Percentiles rank a stretch among this genome's conserved stretches.
These are phyloP conservation scores for Trichosporon inkin DNA, from an alignment of 1,284 basidiomycete species.

Conservation along the genomic window DNA sequence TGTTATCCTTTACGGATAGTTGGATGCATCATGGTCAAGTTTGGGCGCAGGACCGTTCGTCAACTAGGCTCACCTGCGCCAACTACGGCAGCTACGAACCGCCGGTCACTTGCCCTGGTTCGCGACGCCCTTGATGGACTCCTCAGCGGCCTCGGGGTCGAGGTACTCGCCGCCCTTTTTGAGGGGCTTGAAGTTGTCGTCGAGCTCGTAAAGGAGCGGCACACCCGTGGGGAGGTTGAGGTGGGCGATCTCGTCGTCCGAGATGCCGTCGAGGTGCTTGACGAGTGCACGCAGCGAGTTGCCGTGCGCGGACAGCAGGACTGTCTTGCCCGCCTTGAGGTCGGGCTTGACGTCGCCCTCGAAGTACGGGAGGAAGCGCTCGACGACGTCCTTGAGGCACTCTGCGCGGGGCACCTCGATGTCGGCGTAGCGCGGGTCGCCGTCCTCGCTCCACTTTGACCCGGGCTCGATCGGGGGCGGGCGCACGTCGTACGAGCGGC, in stretches of 20 bases:
- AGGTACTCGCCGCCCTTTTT: conserved; percentile 7
- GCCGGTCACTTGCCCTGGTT: conserved; percentile 6
- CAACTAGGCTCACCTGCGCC: no score
- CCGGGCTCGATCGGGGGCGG: conserved; percentile 7
- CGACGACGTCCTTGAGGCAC: conserved; percentile 15
- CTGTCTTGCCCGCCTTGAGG: conserved; percentile 4
- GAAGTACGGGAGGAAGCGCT: conserved; percentile 12
- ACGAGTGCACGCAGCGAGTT: conserved; percentile 13
- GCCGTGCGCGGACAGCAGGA: conserved; percentile 9
- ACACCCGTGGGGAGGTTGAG: conserved; percentile 13
- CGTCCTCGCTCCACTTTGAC: neutral
- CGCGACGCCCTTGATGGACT: conserved; percentile 4
- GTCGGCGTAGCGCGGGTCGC: conserved; percentile 3
- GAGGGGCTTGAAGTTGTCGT: conserved; percentile 3
- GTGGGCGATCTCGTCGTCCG: conserved; percentile 5
- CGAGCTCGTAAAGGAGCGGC: conserved; percentile 13
- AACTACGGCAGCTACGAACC: no score
- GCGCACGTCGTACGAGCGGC: conserved; percentile 9
- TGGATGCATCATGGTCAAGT: no score
- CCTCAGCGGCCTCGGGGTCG: conserved; percentile 10
- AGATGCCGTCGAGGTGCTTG: conserved; percentile 12
- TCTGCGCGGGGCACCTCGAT: neutral
- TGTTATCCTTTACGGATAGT: no score
- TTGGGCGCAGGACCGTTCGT: no score
- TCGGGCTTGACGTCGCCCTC: neutral